Evolutionary conservation across 208 protist genomes (phyloP), one percentile per base, ranked within the genome.

Genomic region (Trypanosoma scelopori): DNA sequence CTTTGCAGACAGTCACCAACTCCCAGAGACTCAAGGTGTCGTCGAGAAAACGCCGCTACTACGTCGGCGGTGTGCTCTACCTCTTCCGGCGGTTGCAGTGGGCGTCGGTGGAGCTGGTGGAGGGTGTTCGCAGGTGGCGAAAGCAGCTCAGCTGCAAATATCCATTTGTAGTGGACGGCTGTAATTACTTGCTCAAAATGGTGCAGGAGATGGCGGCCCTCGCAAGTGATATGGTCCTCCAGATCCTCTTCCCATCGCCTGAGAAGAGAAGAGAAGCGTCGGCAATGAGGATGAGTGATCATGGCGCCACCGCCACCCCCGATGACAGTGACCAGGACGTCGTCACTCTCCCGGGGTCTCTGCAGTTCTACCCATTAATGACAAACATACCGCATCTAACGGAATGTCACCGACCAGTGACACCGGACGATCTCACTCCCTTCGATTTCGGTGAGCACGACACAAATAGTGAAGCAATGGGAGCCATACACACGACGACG

Each of bases 151-250:
- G 32, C 25, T 62, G 60, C 37, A 39, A 48, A 16, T 59, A 68
- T 15, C 81, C 81, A 9, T 79, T 84, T 65, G 48, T 79, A 0
- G 48, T 81, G n/a, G 68, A 79, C 15, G 59, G 65, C 28, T 48
- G 61, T 15, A 84, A 87, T 58, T 87, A 79, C 43, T 49, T 81
- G 13, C 66, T 87, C 15, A 64, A 74, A 42, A 65, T 84, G 47
- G 48, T 73, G 25, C 51, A 65, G 59, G 70, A 83, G 45, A 75
- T 76, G 48, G 53, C 65, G 7, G 27, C 51, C 3, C 61, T 87
- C 27, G 47, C 74, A 12, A 3, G 55, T 13, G 74, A 81, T 18
- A 39, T 32, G 6, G 59, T 60, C 7, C 35, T 75, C 22, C 51
- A 48, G 22, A 5, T 37, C 11, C 41, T 73, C 1, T 73, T 73